Conservation (phyloP, 202 grass and related monocot genomes). For the Zizania palustris region DNA sequence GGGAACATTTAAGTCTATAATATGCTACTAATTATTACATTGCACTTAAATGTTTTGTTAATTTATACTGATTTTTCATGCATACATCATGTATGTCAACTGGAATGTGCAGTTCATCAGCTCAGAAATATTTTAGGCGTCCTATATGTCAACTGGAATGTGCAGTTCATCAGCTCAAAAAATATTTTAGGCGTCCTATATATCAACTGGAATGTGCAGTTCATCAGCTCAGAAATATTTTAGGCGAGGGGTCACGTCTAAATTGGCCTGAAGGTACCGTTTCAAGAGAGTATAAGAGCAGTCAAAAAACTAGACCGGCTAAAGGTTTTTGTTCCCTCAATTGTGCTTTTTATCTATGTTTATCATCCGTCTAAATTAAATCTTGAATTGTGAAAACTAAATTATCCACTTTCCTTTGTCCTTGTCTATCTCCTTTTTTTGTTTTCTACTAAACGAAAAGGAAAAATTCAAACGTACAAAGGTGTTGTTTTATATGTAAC, state of each 20-base stretch:
- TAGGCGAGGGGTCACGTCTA: constrained; percentile 62
- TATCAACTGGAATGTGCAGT: no score
- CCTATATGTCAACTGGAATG: no score
- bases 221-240: no score
- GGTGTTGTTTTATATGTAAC: constrained; percentile 6
- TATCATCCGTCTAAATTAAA: neutral
- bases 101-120: constrained; percentile 66
- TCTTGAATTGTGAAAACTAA: neutral
- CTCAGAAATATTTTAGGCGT: constrained; percentile 89
- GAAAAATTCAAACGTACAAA: neutral
- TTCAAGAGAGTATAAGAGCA: constrained; percentile 83
- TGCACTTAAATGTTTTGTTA: constrained; percentile 4
- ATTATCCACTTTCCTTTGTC: neutral
- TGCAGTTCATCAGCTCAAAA: no score
- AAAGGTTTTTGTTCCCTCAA: no score
- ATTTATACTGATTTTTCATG: constrained; percentile 29
- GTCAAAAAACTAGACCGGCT: constrained; percentile 70
- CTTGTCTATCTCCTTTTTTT: constrained; percentile 5
- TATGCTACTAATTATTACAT: constrained; percentile 24
- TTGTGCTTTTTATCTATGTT: constrained; percentile 17
- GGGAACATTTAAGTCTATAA: neutral
- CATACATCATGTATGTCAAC: constrained; percentile 30
- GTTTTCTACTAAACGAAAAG: neutral
- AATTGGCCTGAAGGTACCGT: constrained; percentile 95
- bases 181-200: no score